Evolutionary conservation across 768 basidiomycete genomes (phyloP).

Genomic region (Macrolepiota dolichaula): DNA sequence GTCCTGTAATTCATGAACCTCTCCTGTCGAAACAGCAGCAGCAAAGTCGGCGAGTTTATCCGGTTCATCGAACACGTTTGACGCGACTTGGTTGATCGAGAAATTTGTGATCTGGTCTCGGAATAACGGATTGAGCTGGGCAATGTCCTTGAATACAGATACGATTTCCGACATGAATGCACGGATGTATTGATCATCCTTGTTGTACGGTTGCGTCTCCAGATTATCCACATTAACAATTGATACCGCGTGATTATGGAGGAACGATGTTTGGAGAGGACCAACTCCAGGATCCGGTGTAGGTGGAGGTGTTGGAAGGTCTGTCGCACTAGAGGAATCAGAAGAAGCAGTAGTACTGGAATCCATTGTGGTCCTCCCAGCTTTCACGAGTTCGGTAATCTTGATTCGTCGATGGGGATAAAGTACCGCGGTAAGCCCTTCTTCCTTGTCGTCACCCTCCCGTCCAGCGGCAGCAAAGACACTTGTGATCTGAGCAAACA

Average conservation of each 20-base stretch:
- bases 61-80: constrained; percentile 95
- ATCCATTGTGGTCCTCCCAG: constrained; percentile 36
- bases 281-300: constrained; percentile 28
- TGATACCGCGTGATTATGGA: constrained; percentile 78
- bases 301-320: background rate
- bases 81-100: constrained; percentile 86
- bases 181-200: constrained; percentile 92
- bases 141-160: constrained; percentile 97
- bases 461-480: constrained; percentile 65
- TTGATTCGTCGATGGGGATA: constrained; percentile 90
- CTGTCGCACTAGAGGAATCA: constrained; percentile 9
- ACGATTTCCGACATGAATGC: constrained; percentile 97
- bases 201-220: constrained; percentile 75
- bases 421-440: constrained; percentile 90
- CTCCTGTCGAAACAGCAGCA: constrained; percentile 92
- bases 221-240: constrained; percentile 89
- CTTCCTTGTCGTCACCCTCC: constrained; percentile 68
- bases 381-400: constrained; percentile 83
- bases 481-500: constrained; percentile 96
- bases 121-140: constrained; percentile 95
- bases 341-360: background rate
- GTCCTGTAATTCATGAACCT: constrained; percentile 88
- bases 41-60: constrained; percentile 97
- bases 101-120: constrained; percentile 98
- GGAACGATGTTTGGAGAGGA: constrained; percentile 80